These are phyloP conservation scores for Calonectria hawksworthii DNA, from an alignment of 2,329 filamentous ascomycete genomes.

Conservation along the genomic window DNA sequence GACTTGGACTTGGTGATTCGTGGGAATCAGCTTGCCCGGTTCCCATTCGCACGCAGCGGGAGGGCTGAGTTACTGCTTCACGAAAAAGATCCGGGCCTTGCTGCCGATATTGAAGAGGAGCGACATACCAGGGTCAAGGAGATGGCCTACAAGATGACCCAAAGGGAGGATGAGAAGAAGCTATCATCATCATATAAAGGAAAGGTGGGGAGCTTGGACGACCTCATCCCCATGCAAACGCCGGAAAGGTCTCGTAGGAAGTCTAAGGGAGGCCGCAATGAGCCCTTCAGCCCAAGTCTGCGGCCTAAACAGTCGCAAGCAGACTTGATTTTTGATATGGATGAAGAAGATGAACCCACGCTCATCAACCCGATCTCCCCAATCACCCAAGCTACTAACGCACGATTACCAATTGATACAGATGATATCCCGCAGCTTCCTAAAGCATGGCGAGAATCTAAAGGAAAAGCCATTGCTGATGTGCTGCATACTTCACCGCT, in stretches of 20 bases:
- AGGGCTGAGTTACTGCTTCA: constrained; percentile 76
- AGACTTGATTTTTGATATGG: constrained; percentile 96
- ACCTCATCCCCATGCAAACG: constrained; percentile 59
- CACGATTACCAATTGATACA: constrained; percentile 41
- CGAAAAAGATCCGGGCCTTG: constrained; percentile 74
- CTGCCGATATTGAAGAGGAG: constrained; percentile 77
- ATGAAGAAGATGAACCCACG: constrained; percentile 73
- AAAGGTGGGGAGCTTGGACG: constrained; percentile 76
- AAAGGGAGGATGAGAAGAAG: constrained; percentile 76
- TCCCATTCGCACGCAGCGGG: constrained; percentile 83
- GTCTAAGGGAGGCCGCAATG: constrained; percentile 63
- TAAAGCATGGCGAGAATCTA: constrained; percentile 48
- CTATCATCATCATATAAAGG: constrained; percentile 71
- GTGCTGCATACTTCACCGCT: constrained; percentile 26
- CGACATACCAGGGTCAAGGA: constrained; percentile 79
- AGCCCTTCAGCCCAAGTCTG: constrained; percentile 75
- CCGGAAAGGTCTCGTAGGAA: constrained; percentile 62
- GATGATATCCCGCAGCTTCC: constrained; percentile 49
- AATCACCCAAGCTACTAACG: constrained; percentile 31
- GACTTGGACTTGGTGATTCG: constrained; percentile 87
- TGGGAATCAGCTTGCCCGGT: constrained; percentile 83
- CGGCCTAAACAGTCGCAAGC: constrained; percentile 76
- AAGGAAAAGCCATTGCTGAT: constrained; percentile 42
- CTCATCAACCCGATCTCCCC: constrained; percentile 48
- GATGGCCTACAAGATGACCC: constrained; percentile 76